Base-by-base conservation (phyloP, 176 grass and related monocot species). In the Metroxylon sagu region DNA sequence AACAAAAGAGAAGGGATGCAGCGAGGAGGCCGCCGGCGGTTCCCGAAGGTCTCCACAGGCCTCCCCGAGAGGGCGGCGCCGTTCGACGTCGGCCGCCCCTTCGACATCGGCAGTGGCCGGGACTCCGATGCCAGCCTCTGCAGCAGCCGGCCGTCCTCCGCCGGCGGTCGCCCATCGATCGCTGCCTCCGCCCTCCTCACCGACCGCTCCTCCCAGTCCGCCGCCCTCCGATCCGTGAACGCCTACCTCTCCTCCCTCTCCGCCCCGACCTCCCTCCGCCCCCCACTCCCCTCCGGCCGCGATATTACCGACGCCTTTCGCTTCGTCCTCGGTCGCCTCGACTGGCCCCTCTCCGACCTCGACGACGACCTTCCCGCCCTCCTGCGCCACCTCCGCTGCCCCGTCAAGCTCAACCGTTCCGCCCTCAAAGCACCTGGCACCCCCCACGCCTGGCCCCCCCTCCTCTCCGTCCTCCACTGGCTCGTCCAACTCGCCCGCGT, bases 111-210 rank as follows among this genome's bases (percentile, higher is more conserved):
- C 57, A 71, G 67, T 64, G 76, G 77, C 67, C 92, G 87, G 25
- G 87, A 96, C 67, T 96, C 92, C 35, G 92, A 87, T 57, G 86
- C 53, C 8, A 90, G 92, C 65, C 68, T 85, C 7, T 75, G 86
- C 77, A 90, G 86, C 74, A 80, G 77, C 30, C 77, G 58, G 5
- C 75, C 58, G 2, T 96, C 92, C 58, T 74, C 87, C 53, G 52
- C 30, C 21, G 66, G 70, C 56, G 55, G 28, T 1, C 53, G 84
- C 28, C 59, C 62, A 19, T 5, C 28, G 3, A 49, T 62, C 61
- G 52, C 35, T 14, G 18, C 55, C 59, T 17, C 61, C 31, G 18
- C 74, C 49, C 56, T 73, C 53, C 79, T 96, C 68, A 27, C 78
- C 57, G 86, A 96, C 54, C 84, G 84, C 5, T 16, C 39, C 54